Evolutionary conservation across 78 protist species (phyloP), one percentile per base, ranked within the genome.

Genomic region (Acrasis kona): DNA sequence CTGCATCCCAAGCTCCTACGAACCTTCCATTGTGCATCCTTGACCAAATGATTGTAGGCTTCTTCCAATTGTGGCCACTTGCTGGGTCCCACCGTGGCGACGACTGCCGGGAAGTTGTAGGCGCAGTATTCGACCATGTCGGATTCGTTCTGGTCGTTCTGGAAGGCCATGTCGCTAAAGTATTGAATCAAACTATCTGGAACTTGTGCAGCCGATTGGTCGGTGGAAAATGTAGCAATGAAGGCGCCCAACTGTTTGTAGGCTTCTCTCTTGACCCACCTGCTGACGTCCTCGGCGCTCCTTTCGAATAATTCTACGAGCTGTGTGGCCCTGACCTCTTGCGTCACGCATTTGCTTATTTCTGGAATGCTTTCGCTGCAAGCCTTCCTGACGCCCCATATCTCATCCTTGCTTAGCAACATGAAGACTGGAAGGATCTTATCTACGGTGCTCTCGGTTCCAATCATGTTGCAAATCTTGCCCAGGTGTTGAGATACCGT

Each of bases 311-410:
- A 5, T 10, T 2, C 70, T 28, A 35, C 69, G 9, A 40, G 50
- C 73, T 30, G 1, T 28, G 4, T 10, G 19, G 9, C 72, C 32
- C 34, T 32, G 19, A 5, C 2, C 10, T 36, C 57, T 8, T 7
- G 37, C 12, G 40, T 3, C 65, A 74, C 19, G 9, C 0, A 32
- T 4, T 7, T 1, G 38, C 36, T 10, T 6, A 1, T 2, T 0
- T 3, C 70, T 12, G 70, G 1, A 29, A 78, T 67, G 41, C 10
- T 31, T 8, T 68, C 79, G 2, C 67, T 77, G 27, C 78, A 19
- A 8, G 89, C 84, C 73, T 84, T 84, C 31, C 89, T 79, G 40
- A 84, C 89, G 57, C 89, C 84, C 89, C 89, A 84, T 9, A 84
- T 40, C 32, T 42, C 69, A 68, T 84, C 89, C 19, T 3, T 0